These are phyloP conservation scores for Thecaphora thlaspeos DNA, from an alignment of 1,284 basidiomycete species.

Conservation along the genomic window DNA sequence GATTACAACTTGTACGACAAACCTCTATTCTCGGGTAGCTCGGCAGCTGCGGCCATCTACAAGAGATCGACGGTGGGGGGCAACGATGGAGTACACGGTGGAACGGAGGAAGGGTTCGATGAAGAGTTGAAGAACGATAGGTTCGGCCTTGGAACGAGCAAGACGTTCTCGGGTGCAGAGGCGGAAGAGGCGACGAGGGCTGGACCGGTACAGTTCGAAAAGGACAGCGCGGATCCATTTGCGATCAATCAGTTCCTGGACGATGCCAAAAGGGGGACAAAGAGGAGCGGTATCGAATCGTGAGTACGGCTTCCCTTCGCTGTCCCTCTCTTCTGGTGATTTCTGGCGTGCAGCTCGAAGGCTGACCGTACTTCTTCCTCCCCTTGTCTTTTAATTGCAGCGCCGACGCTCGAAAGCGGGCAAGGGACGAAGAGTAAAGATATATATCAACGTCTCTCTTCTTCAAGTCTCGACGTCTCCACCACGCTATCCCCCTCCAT, in stretches of 20 bases:
- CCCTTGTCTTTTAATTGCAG: no score
- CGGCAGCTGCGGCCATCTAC: conserved; percentile 95
- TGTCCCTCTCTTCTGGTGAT: no score
- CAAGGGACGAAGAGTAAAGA: no score
- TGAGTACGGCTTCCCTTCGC: no score
- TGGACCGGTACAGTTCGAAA: conserved; percentile 99
- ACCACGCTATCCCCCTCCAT: no score
- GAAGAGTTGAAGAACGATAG: conserved; percentile 88
- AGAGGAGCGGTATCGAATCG: conserved; percentile 58
- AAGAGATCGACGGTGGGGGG: conserved; percentile 70
- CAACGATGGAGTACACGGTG: conserved; percentile 65
- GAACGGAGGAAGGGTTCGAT: conserved; percentile 87
- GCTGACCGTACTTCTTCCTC: no score
- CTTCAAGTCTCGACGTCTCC: no score
- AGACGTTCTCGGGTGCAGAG: conserved; percentile 82
- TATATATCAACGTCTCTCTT: no score
- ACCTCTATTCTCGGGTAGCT: conserved; percentile 91
- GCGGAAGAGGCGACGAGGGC: conserved; percentile 64
- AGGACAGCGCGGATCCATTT: conserved; percentile 94
- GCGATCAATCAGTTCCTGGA: conserved; percentile 96
- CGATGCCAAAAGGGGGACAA: conserved; percentile 89
- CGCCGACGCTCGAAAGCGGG: no score
- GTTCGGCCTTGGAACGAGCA: conserved; percentile 76
- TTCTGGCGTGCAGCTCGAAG: no score
- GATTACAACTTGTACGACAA: conserved; percentile 90